Conservation (phyloP, 2,329 filamentous ascomycete genomes). For the Colletotrichum sp. region DNA sequence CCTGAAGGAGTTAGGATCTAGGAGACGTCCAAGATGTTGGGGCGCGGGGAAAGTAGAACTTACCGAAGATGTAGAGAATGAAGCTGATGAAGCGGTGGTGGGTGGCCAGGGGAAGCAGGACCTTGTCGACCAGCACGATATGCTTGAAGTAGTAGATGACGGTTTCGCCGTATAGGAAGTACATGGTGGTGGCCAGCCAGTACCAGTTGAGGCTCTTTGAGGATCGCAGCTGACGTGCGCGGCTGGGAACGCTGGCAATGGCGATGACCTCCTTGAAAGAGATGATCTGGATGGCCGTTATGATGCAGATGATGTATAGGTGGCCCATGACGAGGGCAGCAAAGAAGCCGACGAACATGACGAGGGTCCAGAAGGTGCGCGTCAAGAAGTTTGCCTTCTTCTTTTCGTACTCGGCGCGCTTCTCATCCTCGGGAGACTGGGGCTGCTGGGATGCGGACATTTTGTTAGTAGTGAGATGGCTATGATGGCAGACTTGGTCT, state of each 20-base stretch:
- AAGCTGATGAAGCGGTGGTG: slow-evolving; percentile 99
- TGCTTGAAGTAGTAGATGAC: slow-evolving; percentile 99
- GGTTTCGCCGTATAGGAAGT: slow-evolving; percentile 97
- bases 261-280: slow-evolving; percentile 99
- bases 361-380: slow-evolving; percentile 94
- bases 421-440: slow-evolving; percentile 40
- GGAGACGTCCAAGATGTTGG: neutral
- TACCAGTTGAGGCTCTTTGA: slow-evolving; percentile 99
- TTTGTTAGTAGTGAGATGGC: neutral
- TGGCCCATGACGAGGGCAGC: slow-evolving; percentile 91
- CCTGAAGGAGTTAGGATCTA: slow-evolving; percentile 57
- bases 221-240: slow-evolving; percentile 87
- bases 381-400: slow-evolving; percentile 99
- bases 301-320: slow-evolving; percentile 93
- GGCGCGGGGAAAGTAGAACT: slow-evolving; percentile 33
- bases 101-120: slow-evolving; percentile 90
- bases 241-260: slow-evolving; percentile 92
- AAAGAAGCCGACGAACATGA: slow-evolving; percentile 97
- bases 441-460: slow-evolving; percentile 41
- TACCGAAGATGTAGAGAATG: slow-evolving; percentile 95
- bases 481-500: neutral
- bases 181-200: slow-evolving; percentile 98
- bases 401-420: slow-evolving; percentile 83
- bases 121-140: slow-evolving; percentile 91
- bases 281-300: slow-evolving; percentile 93